Conservation (phyloP, 108 stramenopile genomes). For the Fistulifera solaris region DNA sequence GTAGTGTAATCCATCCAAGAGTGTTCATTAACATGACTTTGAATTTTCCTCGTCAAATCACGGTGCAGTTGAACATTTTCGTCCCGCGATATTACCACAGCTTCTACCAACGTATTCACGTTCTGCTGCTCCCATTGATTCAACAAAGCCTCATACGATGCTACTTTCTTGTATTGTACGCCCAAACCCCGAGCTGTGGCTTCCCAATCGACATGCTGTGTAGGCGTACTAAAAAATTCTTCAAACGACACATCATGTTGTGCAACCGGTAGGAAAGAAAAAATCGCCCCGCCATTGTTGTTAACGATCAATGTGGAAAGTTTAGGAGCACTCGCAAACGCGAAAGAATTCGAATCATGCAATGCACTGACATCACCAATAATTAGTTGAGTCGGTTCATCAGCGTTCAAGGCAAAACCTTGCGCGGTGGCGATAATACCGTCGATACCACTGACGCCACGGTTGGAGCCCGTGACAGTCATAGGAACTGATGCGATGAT, state of each 20-base stretch:
- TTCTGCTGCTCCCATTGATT: conserved; percentile 14
- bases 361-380: conserved; percentile 85
- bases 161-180: conserved; percentile 29
- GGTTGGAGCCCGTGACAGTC: conserved; percentile 52
- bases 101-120: conserved; percentile 43
- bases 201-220: conserved; percentile 60
- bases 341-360: conserved; percentile 53
- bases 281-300: conserved; percentile 92
- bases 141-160: conserved; percentile 30
- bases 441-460: conserved; percentile 92
- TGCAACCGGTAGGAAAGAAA: conserved; percentile 92
- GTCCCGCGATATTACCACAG: conserved; percentile 41
- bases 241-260: conserved; percentile 83
- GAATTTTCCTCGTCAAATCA: conserved; percentile 29
- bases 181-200: conserved; percentile 59
- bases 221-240: conserved; percentile 86
- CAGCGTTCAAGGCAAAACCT: conserved; percentile 64
- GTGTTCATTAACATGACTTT: too few species aligned
- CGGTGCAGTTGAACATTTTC: conserved; percentile 59
- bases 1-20: too few species aligned
- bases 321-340: background rate
- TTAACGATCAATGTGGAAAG: conserved; percentile 74
- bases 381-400: conserved; percentile 56
- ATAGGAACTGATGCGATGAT: conserved; percentile 11
- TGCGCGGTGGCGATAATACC: conserved; percentile 82